Evolutionary conservation across 257 asterid genomes (phyloP), one percentile per base, ranked within the genome.

Genomic region (Fraxinus cuspidata): DNA sequence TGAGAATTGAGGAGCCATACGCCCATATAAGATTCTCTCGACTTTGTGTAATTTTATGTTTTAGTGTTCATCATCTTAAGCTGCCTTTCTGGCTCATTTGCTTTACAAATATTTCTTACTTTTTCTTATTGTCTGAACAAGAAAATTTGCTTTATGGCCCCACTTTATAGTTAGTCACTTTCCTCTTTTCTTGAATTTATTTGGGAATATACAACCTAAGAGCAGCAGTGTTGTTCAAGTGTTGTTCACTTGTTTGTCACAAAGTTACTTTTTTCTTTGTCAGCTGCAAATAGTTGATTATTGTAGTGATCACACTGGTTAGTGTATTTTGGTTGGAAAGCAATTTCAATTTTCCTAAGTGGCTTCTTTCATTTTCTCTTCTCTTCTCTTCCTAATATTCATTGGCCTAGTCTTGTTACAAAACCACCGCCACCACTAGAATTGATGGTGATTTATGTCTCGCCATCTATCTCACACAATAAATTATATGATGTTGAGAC

Each of bases 111-210:
- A 44, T 68, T 27, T 49, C 65, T 71, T 21, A 69, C 58, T 27
- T 37, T 76, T 79, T 71, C 70, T 27, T 31, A 35, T 32, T 79
- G 81, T 74, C 76, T 68, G 85, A 77, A 75, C 38, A 81, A 82
- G 81, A 81, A 86, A 79, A 68, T 74, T 83, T 64, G 3, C 29
- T 25, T 75, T 12, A 11, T 25, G 83, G 89, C 1, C 83, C 87
- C 82, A 78, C 71, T 79, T 32, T 71, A 81, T 78, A 80, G 81
- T 81, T 81, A 78, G 86, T 82, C 86, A 56, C 82, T 85, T 76
- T 83, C 69, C 83, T 74, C 82, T 81, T 78, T 77, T 88, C 88
- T 81, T 80, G 78, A 63, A 74, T 83, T 83, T 84, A 79, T 79
- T 82, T 74, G 85, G 82, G 38, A 69, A 15, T 28, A 34, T 21